Base-by-base conservation (phyloP, 2,329 filamentous ascomycete genomes). In the Sclerotinia borealis region DNA sequence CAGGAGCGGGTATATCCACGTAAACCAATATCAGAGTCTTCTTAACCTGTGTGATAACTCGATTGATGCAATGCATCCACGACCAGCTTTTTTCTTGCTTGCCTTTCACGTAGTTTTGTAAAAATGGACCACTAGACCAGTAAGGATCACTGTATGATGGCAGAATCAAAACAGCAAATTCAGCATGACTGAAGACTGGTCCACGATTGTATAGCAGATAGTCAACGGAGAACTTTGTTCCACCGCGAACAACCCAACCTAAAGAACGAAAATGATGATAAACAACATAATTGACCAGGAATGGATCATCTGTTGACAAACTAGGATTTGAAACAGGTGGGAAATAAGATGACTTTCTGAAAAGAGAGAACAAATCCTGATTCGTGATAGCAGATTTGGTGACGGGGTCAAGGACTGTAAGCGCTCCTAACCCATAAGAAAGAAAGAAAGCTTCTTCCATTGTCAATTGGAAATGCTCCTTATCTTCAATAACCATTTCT, bases 201-300 rank as follows among this genome's bases (percentile, higher is more conserved):
- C 95, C 95, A 25, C 92, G 88, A 63, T 92, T 88, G 77, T 99
- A 99, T 9, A 99, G 83, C n/a, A 99, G 79, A 79, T 91, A 97
- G 75, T 99, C 95, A 11, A 92, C 90, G 27, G 91, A 91, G 71
- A 99, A 99, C 73, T 99, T 99, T 74, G 96, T 88, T 41, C 95
- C 96, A 6, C 90, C 87, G 17, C 96, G 88, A 0, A 96, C 89
- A 1, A 97, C 91, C 93, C 95, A 99, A 29, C 95, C 95, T 0
- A 98, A 81, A 0, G 92, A 96, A 43, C 95, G 89, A 78, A 96
- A 99, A 75, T 99, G 93, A 74, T 99, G 95, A 75, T 96, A 99
- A 22, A 91, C 91, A 15, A 86, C 87, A 72, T 98, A 99, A 64
- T 91, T 88, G 0, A 96, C 75, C 25, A 98, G 79, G 75, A 99